These are phyloP conservation scores for Annulohypoxylon maeteangense DNA, from an alignment of 495 filamentous ascomycete species.

Conservation along the genomic window DNA sequence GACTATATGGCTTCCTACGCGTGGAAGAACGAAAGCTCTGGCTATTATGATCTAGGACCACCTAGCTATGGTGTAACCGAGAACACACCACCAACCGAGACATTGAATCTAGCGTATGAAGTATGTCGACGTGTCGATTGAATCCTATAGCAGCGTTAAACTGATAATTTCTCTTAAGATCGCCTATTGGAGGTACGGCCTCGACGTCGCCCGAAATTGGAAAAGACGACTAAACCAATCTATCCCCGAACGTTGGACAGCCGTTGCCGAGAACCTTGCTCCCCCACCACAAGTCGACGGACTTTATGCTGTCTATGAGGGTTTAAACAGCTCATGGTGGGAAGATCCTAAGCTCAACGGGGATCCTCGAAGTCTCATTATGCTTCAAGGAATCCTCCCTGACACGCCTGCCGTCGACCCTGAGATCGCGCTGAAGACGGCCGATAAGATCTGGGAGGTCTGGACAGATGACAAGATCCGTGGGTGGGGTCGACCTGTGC, in stretches of 20 bases:
- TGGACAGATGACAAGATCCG: slow-evolving; percentile 56
- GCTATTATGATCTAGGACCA: slow-evolving; percentile 55
- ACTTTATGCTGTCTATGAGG: slow-evolving; percentile 54
- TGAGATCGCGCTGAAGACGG: slow-evolving; percentile 46
- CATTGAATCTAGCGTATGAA: slow-evolving; percentile 51
- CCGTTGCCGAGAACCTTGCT: slow-evolving; percentile 51
- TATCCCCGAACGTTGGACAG: slow-evolving; percentile 49
- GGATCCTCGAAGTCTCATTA: slow-evolving; percentile 53
- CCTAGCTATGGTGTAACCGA: slow-evolving; percentile 57
- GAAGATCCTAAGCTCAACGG: slow-evolving; percentile 46
- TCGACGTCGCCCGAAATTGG: slow-evolving; percentile 48
- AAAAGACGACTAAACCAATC: slow-evolving; percentile 46
- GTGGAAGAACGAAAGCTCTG: slow-evolving; percentile 53
- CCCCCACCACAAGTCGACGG: slow-evolving; percentile 49
- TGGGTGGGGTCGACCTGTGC: slow-evolving; percentile 55
- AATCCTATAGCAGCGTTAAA: neutral
- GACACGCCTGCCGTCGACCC: slow-evolving; percentile 49
- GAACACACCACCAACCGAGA: slow-evolving; percentile 53
- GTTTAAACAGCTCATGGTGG: slow-evolving; percentile 54
- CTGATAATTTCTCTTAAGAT: slow-evolving; percentile 40
- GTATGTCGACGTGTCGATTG: slow-evolving; percentile 4
- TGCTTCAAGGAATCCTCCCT: slow-evolving; percentile 53
- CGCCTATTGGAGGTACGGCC: slow-evolving; percentile 61
- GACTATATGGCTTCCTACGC: slow-evolving; percentile 58
- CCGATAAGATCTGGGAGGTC: slow-evolving; percentile 48